phyloP scores from a whole-genome alignment of 345 rosid species.

The Populus simonii region DNA sequence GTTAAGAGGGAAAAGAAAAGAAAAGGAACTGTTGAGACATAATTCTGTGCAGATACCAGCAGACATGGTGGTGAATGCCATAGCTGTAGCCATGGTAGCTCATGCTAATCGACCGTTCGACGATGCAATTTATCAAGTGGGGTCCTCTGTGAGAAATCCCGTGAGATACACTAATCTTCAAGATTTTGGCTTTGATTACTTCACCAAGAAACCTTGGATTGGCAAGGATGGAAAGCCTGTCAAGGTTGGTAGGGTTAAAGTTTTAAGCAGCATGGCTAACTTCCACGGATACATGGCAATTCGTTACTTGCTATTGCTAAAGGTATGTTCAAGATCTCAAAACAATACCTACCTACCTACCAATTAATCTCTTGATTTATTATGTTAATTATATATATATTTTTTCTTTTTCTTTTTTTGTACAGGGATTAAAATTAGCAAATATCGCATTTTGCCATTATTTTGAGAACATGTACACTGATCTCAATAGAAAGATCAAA shows the following conservation, averaged over 20 bases:
- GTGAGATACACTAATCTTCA: constrained; percentile 36
- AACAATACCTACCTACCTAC: not conserved
- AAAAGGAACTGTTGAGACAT: not conserved
- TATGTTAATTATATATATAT: not conserved
- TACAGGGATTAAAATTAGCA: constrained; percentile 46
- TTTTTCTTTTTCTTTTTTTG: not conserved
- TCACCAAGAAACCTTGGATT: constrained; percentile 69
- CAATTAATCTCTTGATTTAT: not conserved
- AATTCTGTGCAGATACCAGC: constrained; percentile 35
- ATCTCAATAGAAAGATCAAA: constrained; percentile 52
- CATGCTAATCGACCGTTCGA: constrained; percentile 16
- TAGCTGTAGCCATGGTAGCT: constrained; percentile 38
- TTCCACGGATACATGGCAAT: constrained; percentile 70
- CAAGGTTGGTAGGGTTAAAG: constrained; percentile 40
- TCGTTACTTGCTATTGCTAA: constrained; percentile 55
- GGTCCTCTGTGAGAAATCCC: constrained; percentile 66
- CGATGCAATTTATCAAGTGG: constrained; percentile 61
- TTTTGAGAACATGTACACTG: constrained; percentile 37
- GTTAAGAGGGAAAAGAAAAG: not conserved
- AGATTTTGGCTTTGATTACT: constrained; percentile 43
- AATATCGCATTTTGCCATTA: constrained; percentile 43
- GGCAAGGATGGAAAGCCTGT: constrained; percentile 76
- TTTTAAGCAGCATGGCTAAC: constrained; percentile 57
- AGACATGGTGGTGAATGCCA: constrained; percentile 47
- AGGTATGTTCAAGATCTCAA: constrained; percentile 36